A percentile compares a stretch with the other conserved stretches of the same genome.
These are phyloP conservation scores for Aspergillus glaucus DNA, from an alignment of 2,329 filamentous ascomycete species.

Conservation along the genomic window DNA sequence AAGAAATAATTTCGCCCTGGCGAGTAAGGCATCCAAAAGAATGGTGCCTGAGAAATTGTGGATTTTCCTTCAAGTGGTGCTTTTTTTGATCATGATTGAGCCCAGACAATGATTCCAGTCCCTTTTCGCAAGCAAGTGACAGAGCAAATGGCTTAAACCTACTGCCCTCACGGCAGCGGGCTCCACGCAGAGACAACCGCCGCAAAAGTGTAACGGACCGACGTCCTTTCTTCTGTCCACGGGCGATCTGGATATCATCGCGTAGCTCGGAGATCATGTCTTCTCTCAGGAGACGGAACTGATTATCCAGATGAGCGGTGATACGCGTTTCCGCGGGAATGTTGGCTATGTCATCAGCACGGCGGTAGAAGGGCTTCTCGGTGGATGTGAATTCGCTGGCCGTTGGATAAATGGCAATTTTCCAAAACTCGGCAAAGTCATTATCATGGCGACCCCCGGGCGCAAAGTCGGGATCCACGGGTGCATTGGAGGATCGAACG, in stretches of 20 bases:
- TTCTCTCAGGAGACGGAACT: conserved; percentile 65
- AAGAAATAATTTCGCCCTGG: conserved; percentile 49
- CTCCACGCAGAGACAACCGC: conserved; percentile 31
- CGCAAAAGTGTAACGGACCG: conserved; percentile 35
- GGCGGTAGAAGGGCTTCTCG: conserved; percentile 51
- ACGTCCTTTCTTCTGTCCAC: conserved; percentile 44
- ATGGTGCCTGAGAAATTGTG: conserved; percentile 51
- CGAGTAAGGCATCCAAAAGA: conserved; percentile 57
- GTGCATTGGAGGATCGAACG: conserved; percentile 14
- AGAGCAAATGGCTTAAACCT: conserved; percentile 32
- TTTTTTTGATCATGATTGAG: conserved; percentile 31
- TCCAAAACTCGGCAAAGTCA: conserved; percentile 55
- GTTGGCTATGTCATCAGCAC: conserved; percentile 45
- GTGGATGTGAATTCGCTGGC: conserved; percentile 55
- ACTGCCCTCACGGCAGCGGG: conserved; percentile 32
- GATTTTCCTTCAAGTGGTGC: conserved; percentile 43
- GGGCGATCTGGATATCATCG: conserved; percentile 52
- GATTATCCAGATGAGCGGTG: conserved; percentile 57
- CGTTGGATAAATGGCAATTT: conserved; percentile 61
- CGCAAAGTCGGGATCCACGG: conserved; percentile 2
- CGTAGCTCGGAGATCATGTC: conserved; percentile 64
- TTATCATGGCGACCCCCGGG: conserved; percentile 70
- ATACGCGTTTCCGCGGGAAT: conserved; percentile 33
- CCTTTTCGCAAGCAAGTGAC: conserved; percentile 36
- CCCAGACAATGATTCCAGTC: conserved; percentile 40